phyloP scores from a whole-genome alignment of 2,329 filamentous ascomycete genomes.

The Penicillium crustosum region DNA sequence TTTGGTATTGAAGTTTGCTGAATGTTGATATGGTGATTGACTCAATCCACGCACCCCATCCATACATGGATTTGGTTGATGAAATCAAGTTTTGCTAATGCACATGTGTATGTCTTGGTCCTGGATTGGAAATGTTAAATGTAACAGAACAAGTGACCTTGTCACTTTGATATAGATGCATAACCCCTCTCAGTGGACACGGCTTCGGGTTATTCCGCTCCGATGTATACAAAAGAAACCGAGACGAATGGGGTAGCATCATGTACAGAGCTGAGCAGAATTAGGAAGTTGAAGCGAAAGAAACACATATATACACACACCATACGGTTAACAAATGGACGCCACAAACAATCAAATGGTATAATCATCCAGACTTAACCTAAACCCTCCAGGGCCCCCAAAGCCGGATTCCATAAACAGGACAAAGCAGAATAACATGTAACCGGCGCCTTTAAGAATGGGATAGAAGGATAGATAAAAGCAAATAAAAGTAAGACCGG shows the following conservation, averaged over 20 bases:
- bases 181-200: background rate
- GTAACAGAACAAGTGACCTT: background rate
- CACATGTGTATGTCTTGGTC: background rate
- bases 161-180: background rate
- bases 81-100: background rate
- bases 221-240: background rate
- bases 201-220: background rate
- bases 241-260: background rate
- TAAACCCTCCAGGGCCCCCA: slow-evolving; percentile 6
- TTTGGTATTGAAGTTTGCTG: background rate
- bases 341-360: slow-evolving; percentile 14
- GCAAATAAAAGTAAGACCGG: slow-evolving; percentile 18
- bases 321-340: slow-evolving; percentile 8
- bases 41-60: background rate
- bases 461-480: slow-evolving; percentile 23
- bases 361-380: slow-evolving; percentile 13
- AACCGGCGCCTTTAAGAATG: slow-evolving; percentile 26
- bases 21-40: background rate
- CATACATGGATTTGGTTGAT: background rate
- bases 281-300: background rate
- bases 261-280: background rate
- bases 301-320: slow-evolving; percentile 7
- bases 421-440: slow-evolving; percentile 19
- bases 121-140: background rate
- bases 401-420: slow-evolving; percentile 7